These are phyloP conservation scores for Calonectria leucothoes DNA, from an alignment of 2,329 filamentous ascomycete genomes.

Conservation along the genomic window DNA sequence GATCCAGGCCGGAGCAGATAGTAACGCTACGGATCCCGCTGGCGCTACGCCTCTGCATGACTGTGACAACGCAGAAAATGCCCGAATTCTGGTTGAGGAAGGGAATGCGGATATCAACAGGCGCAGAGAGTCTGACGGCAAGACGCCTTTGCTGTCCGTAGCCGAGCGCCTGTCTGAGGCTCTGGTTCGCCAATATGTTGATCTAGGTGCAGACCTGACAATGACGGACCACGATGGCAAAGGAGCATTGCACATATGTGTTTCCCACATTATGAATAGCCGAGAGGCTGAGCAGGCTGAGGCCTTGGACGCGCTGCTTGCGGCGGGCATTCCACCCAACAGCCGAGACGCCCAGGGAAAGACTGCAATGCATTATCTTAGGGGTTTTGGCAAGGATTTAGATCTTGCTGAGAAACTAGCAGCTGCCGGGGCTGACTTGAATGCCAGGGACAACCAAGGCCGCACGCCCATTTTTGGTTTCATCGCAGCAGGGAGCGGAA, in stretches of 20 bases:
- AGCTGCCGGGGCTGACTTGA: not conserved
- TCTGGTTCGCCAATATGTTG: constrained; percentile 13
- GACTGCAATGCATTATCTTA: not conserved
- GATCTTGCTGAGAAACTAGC: not conserved
- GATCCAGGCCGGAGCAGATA: constrained; percentile 38
- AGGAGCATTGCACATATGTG: not conserved
- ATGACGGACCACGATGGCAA: not conserved
- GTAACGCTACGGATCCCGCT: constrained; percentile 22
- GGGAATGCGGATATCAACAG: constrained; percentile 40
- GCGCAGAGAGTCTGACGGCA: constrained; percentile 23
- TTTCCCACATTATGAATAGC: not conserved
- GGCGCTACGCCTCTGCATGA: constrained; percentile 36
- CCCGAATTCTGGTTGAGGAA: constrained; percentile 38
- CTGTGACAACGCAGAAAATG: not conserved
- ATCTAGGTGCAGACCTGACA: constrained; percentile 31
- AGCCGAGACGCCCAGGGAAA: not conserved
- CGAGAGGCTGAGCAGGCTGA: not conserved
- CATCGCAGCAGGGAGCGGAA: not conserved
- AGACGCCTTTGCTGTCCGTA: constrained; percentile 37
- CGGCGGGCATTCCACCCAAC: not conserved
- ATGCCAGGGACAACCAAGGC: not conserved
- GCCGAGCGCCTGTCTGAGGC: not conserved
- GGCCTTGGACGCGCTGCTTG: not conserved
- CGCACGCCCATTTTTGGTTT: not conserved
- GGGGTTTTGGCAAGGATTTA: not conserved